phyloP scores from a whole-genome alignment of 2,329 filamentous ascomycete species.

The Aspergillus phoenicis region DNA sequence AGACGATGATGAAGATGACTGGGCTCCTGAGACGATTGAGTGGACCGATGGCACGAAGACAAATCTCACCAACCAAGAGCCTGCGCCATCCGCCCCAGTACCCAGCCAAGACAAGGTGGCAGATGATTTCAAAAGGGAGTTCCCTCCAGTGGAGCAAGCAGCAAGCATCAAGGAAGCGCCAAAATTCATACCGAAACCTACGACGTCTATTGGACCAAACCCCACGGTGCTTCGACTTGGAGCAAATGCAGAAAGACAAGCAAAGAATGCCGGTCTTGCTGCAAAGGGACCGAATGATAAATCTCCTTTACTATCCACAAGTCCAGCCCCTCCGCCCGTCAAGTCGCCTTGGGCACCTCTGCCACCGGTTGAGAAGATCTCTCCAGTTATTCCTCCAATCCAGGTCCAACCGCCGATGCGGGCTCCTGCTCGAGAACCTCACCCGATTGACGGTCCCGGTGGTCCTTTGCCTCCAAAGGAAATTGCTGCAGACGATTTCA shows the following conservation, averaged over 20 bases:
- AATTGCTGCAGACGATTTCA: slow-evolving; percentile 93
- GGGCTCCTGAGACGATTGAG: slow-evolving; percentile 68
- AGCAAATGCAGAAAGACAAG: slow-evolving; percentile 49
- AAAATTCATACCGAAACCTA: slow-evolving; percentile 39
- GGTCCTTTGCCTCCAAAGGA: slow-evolving; percentile 67
- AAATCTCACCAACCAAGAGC: slow-evolving; percentile 54
- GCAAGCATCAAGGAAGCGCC: slow-evolving; percentile 28
- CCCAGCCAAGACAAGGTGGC: slow-evolving; percentile 23
- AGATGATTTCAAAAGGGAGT: slow-evolving; percentile 27
- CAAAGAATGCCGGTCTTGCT: slow-evolving; percentile 47
- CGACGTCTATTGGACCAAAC: slow-evolving; percentile 52
- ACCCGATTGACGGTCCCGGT: slow-evolving; percentile 57
- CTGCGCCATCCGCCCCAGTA: slow-evolving; percentile 20
- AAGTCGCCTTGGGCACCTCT: slow-evolving; percentile 92
- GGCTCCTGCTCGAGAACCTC: slow-evolving; percentile 58
- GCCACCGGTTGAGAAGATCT: slow-evolving; percentile 79
- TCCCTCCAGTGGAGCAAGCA: slow-evolving; percentile 26
- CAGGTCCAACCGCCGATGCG: slow-evolving; percentile 50
- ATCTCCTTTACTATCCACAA: slow-evolving; percentile 50
- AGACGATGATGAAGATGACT: slow-evolving; percentile 69
- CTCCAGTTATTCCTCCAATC: slow-evolving; percentile 63
- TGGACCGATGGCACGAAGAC: slow-evolving; percentile 72
- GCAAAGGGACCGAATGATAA: slow-evolving; percentile 58
- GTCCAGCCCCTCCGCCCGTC: slow-evolving; percentile 62
- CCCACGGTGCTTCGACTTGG: slow-evolving; percentile 53